Conservation (phyloP, 106 monocot genomes). For the Dioscorea alata region DNA sequence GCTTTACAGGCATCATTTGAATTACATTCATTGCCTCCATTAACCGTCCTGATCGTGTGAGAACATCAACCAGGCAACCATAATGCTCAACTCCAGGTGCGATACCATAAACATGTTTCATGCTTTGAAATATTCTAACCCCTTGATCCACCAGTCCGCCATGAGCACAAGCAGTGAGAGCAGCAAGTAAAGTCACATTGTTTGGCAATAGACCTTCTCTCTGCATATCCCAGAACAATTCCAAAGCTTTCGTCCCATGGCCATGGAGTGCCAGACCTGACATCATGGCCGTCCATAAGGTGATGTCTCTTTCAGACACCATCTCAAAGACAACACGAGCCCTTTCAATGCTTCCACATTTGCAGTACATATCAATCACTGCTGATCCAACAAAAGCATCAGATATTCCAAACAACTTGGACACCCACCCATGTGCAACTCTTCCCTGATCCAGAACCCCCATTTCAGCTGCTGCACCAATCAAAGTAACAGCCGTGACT, state of each 20-base stretch:
- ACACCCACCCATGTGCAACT: slow-evolving; percentile 42
- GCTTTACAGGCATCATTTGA: slow-evolving; percentile 38
- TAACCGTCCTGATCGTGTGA: slow-evolving; percentile 55
- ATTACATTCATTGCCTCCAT: slow-evolving; percentile 35
- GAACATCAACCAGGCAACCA: slow-evolving; percentile 66
- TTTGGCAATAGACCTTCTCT: slow-evolving; percentile 41
- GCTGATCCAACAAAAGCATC: slow-evolving; percentile 66
- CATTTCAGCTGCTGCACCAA: slow-evolving; percentile 30
- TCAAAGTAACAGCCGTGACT: slow-evolving; percentile 29
- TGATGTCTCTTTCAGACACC: slow-evolving; percentile 36
- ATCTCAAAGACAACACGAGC: slow-evolving; percentile 27
- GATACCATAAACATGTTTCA: slow-evolving; percentile 31
- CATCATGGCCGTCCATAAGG: slow-evolving; percentile 58
- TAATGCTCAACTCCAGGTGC: slow-evolving; percentile 59
- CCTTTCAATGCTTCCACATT: slow-evolving; percentile 53
- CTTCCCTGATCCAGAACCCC: slow-evolving; percentile 42
- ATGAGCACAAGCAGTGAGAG: slow-evolving; percentile 66
- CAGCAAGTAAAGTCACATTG: slow-evolving; percentile 48
- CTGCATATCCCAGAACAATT: slow-evolving; percentile 45
- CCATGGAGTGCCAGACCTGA: slow-evolving; percentile 60
- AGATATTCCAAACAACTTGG: slow-evolving; percentile 16
- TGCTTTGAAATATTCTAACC: slow-evolving; percentile 36
- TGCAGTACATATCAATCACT: slow-evolving; percentile 70
- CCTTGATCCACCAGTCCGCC: slow-evolving; percentile 54
- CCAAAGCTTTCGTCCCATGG: slow-evolving; percentile 35